These are phyloP conservation scores for Sungouiozyma intestinalis DNA, from an alignment of 805 yeast genomes.

Conservation along the genomic window DNA sequence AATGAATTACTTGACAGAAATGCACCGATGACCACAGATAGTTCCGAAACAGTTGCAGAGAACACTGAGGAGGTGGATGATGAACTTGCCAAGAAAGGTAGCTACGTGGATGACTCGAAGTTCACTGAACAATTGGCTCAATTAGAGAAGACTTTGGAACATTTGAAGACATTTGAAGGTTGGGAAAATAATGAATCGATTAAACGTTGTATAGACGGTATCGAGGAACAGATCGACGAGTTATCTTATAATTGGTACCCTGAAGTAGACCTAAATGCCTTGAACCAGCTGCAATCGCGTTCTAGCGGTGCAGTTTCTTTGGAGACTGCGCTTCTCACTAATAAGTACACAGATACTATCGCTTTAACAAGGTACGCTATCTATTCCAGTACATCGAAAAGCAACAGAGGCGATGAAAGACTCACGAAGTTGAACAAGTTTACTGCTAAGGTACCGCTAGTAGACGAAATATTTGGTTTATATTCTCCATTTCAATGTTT, in stretches of 20 bases:
- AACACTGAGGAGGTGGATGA: background rate
- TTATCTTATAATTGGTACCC: slow-evolving; percentile 16
- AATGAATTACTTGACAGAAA: background rate
- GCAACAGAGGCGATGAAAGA: background rate
- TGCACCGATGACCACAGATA: background rate
- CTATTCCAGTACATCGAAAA: slow-evolving; percentile 7
- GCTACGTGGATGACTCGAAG: slow-evolving; percentile 14
- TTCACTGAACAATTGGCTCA: slow-evolving; percentile 11
- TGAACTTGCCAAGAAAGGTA: background rate
- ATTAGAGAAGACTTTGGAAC: slow-evolving; percentile 11
- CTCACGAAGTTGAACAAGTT: background rate
- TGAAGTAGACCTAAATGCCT: slow-evolving; percentile 8
- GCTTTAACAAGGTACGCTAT: slow-evolving; percentile 17
- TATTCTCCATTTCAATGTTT: slow-evolving; percentile 21
- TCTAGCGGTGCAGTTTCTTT: slow-evolving; percentile 8
- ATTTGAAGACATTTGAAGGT: slow-evolving; percentile 7
- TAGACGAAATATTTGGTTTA: slow-evolving; percentile 24
- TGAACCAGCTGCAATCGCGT: background rate
- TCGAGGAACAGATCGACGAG: slow-evolving; percentile 11
- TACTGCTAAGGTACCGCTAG: slow-evolving; percentile 12
- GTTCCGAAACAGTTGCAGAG: background rate
- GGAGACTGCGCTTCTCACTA: slow-evolving; percentile 22
- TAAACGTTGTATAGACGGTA: slow-evolving; percentile 9
- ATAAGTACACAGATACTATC: slow-evolving; percentile 18
- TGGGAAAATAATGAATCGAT: slow-evolving; percentile 2